A percentile compares a stretch with the other conserved stretches of the same genome.
These are phyloP conservation scores for Tolypocladium tropicale DNA, from an alignment of 2,329 filamentous ascomycete species.

Conservation along the genomic window DNA sequence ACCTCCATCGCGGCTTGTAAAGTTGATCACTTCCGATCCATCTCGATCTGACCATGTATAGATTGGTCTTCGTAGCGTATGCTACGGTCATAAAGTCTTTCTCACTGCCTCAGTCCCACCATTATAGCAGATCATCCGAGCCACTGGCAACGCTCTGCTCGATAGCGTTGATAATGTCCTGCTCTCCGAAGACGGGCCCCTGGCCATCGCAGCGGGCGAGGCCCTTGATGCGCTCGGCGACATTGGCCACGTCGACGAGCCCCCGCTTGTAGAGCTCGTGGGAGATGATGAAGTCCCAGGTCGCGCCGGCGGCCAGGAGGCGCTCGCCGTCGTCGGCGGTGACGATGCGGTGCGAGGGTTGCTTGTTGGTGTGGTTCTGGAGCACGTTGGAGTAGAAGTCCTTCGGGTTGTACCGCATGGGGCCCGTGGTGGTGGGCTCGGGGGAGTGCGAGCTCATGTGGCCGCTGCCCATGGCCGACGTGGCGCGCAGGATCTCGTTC, in stretches of 20 bases:
- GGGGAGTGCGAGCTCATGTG: constrained; percentile 28
- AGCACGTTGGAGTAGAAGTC: constrained; percentile 60
- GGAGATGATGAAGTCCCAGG: constrained; percentile 82
- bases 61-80: neutral
- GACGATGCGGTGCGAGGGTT: constrained; percentile 57
- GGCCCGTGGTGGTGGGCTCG: constrained; percentile 49
- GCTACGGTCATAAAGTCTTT: neutral
- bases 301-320: constrained; percentile 63
- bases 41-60: neutral
- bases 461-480: constrained; percentile 36
- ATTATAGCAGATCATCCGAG: constrained; percentile 57
- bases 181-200: constrained; percentile 78
- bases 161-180: constrained; percentile 62
- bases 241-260: constrained; percentile 68
- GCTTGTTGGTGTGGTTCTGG: constrained; percentile 51
- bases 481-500: constrained; percentile 85
- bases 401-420: constrained; percentile 60
- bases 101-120: neutral
- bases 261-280: constrained; percentile 70
- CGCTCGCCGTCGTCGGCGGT: constrained; percentile 56
- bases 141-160: constrained; percentile 67
- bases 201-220: constrained; percentile 75
- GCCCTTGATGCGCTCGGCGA: constrained; percentile 68
- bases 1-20: neutral
- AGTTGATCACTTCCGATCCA: neutral